Evolutionary conservation across 139 green algal genomes (phyloP).

Genomic region (Gonium pectorale): DNA sequence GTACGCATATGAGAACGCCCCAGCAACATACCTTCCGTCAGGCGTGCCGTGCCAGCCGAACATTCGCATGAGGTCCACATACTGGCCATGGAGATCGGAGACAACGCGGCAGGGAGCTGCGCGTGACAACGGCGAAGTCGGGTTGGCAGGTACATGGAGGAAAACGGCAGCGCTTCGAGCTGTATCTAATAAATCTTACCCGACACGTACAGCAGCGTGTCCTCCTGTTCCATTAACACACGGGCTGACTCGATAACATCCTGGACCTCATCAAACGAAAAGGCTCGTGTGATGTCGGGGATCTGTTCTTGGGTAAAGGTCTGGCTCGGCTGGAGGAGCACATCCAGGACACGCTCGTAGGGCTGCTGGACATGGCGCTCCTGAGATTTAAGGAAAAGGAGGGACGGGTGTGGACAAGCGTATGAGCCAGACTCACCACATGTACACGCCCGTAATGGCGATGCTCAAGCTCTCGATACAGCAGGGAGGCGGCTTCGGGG

Average conservation of each 20-base stretch:
- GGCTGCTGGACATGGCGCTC: too few species aligned
- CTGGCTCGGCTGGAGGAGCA: constrained; percentile 1
- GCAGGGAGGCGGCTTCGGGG: too few species aligned
- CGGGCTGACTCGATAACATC: not conserved
- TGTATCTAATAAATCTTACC: not conserved
- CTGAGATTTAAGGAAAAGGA: too few species aligned
- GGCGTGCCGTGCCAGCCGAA: not conserved
- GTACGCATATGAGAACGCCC: too few species aligned
- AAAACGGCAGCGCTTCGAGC: not conserved
- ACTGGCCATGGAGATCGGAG: constrained; percentile 22
- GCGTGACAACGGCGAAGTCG: too few species aligned
- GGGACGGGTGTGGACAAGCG: too few species aligned
- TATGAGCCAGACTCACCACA: too few species aligned
- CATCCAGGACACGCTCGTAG: not conserved
- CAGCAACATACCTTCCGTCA: constrained; percentile 15
- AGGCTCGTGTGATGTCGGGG: not conserved
- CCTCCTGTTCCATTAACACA: not conserved
- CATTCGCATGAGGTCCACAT: constrained; percentile 7
- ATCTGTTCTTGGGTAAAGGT: not conserved
- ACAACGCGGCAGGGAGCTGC: constrained; percentile 23
- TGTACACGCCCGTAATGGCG: too few species aligned
- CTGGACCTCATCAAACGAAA: not conserved
- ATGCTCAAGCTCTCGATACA: too few species aligned
- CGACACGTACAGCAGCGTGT: constrained; percentile 10
- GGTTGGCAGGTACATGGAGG: too few species aligned